Evolutionary conservation across 192 early-diverging fungal genomes (phyloP).

Genomic region (Obelidium mucronatum): DNA sequence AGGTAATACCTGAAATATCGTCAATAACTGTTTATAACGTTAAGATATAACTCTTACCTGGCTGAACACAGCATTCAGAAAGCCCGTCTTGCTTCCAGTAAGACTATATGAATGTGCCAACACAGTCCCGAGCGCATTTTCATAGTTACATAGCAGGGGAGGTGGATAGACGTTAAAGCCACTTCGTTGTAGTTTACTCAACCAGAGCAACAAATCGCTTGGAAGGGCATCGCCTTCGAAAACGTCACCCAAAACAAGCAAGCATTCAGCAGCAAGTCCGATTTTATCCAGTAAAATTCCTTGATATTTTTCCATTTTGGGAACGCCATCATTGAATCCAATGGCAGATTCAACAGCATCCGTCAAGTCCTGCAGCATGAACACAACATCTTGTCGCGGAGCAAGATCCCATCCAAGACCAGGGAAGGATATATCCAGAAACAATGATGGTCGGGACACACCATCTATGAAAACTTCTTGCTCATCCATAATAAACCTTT

Average conservation of each 20-base stretch:
- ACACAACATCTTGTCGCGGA: conserved; percentile 20
- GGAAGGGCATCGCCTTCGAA: conserved; percentile 48
- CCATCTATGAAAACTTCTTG: conserved; percentile 34
- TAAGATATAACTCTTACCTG: conserved; percentile 34
- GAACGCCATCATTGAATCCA: conserved; percentile 9
- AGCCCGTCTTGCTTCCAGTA: conserved; percentile 33
- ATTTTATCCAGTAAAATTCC: conserved; percentile 39
- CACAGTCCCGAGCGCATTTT: conserved; percentile 56
- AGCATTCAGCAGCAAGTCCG: conserved; percentile 48
- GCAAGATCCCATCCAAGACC: conserved; percentile 37
- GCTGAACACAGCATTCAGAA: conserved; percentile 37
- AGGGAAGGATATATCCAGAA: conserved; percentile 31
- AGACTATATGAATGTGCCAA: conserved; percentile 50
- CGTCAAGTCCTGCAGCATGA: conserved; percentile 26
- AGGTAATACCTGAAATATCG: conserved; percentile 28
- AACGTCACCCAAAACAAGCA: conserved; percentile 50
- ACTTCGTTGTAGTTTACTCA: conserved; percentile 45
- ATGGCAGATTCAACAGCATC: conserved; percentile 22
- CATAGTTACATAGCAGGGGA: conserved; percentile 48
- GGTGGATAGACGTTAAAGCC: conserved; percentile 55
- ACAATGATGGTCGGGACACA: conserved; percentile 23
- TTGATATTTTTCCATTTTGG: conserved; percentile 32
- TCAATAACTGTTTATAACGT: not conserved
- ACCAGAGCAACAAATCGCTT: conserved; percentile 44
- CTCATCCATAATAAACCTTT: conserved; percentile 31